A percentile compares a stretch with the other conserved stretches of the same genome.
Conservation (phyloP, 2,329 filamentous ascomycete genomes). For the Fusarium virguliforme region DNA sequence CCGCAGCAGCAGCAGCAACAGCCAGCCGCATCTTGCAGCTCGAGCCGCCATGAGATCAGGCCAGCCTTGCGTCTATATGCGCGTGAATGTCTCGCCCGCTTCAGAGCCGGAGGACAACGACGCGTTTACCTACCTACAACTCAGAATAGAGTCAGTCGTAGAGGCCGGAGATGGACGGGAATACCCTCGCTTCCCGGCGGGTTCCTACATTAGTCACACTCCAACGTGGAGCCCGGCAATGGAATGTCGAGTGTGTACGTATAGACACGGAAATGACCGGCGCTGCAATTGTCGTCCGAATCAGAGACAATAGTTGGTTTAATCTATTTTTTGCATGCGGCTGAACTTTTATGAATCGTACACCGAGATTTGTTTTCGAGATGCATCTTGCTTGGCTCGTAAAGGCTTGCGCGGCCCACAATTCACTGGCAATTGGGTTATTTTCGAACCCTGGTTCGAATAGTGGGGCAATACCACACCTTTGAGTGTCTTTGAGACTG, state of each 20-base stretch:
- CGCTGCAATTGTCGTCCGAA: slow-evolving; percentile 22
- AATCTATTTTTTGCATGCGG: slow-evolving; percentile 5
- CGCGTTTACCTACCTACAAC: neutral
- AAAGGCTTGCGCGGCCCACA: slow-evolving; percentile 30
- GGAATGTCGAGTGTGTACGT: too few relatives aligned
- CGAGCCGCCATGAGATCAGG: neutral
- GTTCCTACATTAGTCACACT: slow-evolving; percentile 31
- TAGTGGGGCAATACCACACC: slow-evolving; percentile 32
- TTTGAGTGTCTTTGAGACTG: neutral
- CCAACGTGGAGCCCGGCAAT: slow-evolving; percentile 18
- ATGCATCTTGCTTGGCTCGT: slow-evolving; percentile 11
- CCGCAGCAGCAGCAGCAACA: neutral
- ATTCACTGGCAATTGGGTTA: slow-evolving; percentile 15
- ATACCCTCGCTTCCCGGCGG: slow-evolving; percentile 15
- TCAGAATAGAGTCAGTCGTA: neutral
- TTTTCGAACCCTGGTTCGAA: slow-evolving; percentile 30
- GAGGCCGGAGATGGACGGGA: slow-evolving; percentile 34
- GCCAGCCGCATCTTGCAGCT: neutral
- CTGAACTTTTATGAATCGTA: slow-evolving; percentile 10
- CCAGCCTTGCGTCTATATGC: neutral
- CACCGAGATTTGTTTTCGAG: slow-evolving; percentile 8
- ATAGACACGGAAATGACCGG: slow-evolving; percentile 23
- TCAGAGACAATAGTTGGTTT: neutral
- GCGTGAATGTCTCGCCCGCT: slow-evolving; percentile 21
- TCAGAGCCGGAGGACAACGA: slow-evolving; percentile 27